Evolutionary conservation across 1,284 basidiomycete species (phyloP).

Genomic region (Boletus semigastroideus): DNA sequence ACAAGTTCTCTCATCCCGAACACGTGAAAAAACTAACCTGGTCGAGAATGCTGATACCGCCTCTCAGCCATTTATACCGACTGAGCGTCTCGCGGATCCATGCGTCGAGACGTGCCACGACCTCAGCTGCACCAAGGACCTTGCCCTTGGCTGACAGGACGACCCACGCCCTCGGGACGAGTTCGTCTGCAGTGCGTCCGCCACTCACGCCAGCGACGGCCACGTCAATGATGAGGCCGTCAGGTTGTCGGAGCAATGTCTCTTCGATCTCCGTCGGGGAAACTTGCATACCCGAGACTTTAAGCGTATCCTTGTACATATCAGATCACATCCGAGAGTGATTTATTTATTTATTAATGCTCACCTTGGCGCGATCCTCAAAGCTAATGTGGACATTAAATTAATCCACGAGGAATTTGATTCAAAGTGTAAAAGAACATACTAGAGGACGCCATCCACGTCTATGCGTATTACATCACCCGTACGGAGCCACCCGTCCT

Average conservation of each 20-base stretch:
- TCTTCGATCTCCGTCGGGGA: constrained; percentile 74
- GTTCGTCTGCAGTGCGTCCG: constrained; percentile 64
- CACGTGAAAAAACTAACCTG: constrained; percentile 41
- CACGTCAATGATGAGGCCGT: constrained; percentile 56
- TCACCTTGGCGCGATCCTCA: constrained; percentile 33
- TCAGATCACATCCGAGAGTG: constrained; percentile 4
- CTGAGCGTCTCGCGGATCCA: constrained; percentile 65
- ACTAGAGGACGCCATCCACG: constrained; percentile 63
- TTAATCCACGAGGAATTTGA: neutral
- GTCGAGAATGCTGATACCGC: constrained; percentile 63
- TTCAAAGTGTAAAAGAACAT: constrained; percentile 25
- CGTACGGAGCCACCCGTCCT: constrained; percentile 68
- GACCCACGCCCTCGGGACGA: constrained; percentile 71
- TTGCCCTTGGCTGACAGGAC: constrained; percentile 57
- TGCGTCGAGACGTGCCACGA: constrained; percentile 47
- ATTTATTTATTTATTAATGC: neutral
- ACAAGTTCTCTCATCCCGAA: neutral
- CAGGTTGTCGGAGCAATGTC: constrained; percentile 56
- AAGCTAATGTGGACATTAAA: constrained; percentile 7
- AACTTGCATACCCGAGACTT: constrained; percentile 72
- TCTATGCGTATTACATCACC: constrained; percentile 68
- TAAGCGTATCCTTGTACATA: constrained; percentile 60
- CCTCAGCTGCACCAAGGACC: constrained; percentile 43
- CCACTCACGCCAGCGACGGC: constrained; percentile 70
- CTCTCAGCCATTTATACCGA: constrained; percentile 69